These are phyloP conservation scores for Arthrobotrys entomopaga DNA, from an alignment of 2,329 filamentous ascomycete genomes.

Conservation along the genomic window DNA sequence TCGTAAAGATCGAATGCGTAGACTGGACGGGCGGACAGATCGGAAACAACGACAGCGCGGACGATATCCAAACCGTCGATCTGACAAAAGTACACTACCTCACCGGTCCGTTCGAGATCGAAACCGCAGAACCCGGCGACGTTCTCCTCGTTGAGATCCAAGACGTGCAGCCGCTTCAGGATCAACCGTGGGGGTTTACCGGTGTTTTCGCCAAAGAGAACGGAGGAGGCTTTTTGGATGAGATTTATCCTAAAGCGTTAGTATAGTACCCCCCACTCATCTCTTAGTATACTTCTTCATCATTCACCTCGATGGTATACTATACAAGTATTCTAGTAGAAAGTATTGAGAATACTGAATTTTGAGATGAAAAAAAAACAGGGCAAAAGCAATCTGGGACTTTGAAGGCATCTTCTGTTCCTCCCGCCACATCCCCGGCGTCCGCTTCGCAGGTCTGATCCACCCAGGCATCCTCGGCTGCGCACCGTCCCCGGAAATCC, in stretches of 20 bases:
- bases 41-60: slow-evolving; percentile 86
- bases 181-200: slow-evolving; percentile 90
- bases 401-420: slow-evolving; percentile 83
- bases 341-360: not conserved
- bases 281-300: not conserved
- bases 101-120: slow-evolving; percentile 87
- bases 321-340: too few species aligned
- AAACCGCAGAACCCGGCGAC: slow-evolving; percentile 84
- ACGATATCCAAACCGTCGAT: slow-evolving; percentile 86
- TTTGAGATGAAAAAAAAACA: slow-evolving; percentile 66
- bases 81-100: slow-evolving; percentile 87
- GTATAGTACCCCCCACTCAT: slow-evolving; percentile 57
- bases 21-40: slow-evolving; percentile 87
- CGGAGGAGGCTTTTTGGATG: slow-evolving; percentile 87
- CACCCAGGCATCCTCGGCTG: slow-evolving; percentile 92
- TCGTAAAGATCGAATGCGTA: slow-evolving; percentile 91
- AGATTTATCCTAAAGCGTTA: slow-evolving; percentile 83
- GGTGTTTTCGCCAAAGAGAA: slow-evolving; percentile 83
- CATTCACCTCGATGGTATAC: slow-evolving; percentile 5
- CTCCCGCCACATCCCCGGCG: slow-evolving; percentile 84
- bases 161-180: slow-evolving; percentile 87
- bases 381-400: slow-evolving; percentile 78
- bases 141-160: slow-evolving; percentile 88
- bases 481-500: slow-evolving; percentile 80
- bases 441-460: slow-evolving; percentile 87